Evolutionary conservation across 140 eudicot genomes (phyloP).

Genomic region (Oenanthe javanica): DNA sequence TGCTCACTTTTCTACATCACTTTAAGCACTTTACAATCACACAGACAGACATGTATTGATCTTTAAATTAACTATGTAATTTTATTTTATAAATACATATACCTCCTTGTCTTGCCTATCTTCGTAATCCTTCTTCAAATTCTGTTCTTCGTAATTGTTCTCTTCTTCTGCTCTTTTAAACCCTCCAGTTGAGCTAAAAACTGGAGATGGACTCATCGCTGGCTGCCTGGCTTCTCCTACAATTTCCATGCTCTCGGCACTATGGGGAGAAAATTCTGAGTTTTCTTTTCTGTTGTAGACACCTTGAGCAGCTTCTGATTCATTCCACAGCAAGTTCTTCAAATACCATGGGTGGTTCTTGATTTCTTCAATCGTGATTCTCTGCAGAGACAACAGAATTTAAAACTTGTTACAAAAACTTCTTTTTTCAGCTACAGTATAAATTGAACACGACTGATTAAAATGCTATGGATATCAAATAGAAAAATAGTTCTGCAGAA

Average conservation of each 20-base stretch:
- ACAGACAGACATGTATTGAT: neutral
- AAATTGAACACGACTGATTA: neutral
- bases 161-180: slow-evolving; percentile 59
- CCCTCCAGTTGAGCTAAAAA: slow-evolving; percentile 42
- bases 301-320: neutral
- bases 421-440: neutral
- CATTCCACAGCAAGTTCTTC: slow-evolving; percentile 44
- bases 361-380: slow-evolving; percentile 1
- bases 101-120: slow-evolving; percentile 49
- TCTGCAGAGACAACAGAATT: neutral
- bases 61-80: neutral
- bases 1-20: neutral
- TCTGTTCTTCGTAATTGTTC: slow-evolving; percentile 37
- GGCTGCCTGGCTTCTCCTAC: neutral
- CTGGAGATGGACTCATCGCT: neutral
- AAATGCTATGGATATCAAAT: neutral
- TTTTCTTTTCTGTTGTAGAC: neutral
- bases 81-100: slow-evolving; percentile 27
- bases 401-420: neutral
- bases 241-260: neutral
- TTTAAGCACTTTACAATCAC: neutral
- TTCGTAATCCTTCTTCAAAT: slow-evolving; percentile 35
- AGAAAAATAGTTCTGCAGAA: neutral
- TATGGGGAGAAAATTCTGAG: neutral
- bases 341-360: slow-evolving; percentile 8